Evolutionary conservation across 805 yeast species (phyloP).

Genomic region (Myxozyma udenii): DNA sequence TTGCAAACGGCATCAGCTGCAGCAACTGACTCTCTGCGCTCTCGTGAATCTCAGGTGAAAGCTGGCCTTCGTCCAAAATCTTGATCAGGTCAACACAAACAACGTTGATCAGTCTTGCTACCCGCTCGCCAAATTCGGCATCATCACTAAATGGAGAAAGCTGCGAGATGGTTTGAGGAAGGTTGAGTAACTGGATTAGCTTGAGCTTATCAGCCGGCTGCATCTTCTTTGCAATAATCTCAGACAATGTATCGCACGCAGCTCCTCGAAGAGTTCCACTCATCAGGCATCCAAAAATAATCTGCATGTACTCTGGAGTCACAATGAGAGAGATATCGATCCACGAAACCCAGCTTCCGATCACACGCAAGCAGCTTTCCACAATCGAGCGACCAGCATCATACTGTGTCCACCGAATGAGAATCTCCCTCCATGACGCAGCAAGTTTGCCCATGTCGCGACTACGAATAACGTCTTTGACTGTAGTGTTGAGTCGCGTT

Average conservation of each 20-base stretch:
- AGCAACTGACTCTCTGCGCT: conserved; percentile 40
- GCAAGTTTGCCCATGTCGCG: conserved; percentile 69
- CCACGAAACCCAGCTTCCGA: conserved; percentile 92
- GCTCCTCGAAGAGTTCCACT: conserved; percentile 46
- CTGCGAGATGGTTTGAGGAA: conserved; percentile 53
- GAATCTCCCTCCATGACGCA: conserved; percentile 61
- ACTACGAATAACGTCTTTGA: conserved; percentile 80
- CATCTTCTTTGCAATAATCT: conserved; percentile 75
- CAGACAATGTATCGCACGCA: conserved; percentile 56
- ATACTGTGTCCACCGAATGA: conserved; percentile 40
- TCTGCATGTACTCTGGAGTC: conserved; percentile 53
- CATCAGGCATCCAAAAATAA: conserved; percentile 59
- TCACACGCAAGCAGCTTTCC: conserved; percentile 56
- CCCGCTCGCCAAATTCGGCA: conserved; percentile 67
- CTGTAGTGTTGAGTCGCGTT: conserved; percentile 58
- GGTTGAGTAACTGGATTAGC: conserved; percentile 63
- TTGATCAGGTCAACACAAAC: conserved; percentile 74
- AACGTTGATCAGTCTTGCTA: conserved; percentile 69
- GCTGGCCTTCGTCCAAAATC: conserved; percentile 52
- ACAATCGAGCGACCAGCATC: conserved; percentile 47
- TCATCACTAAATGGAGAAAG: conserved; percentile 41
- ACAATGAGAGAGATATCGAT: conserved; percentile 76
- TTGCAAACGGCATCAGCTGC: conserved; percentile 66
- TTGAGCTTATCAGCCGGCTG: conserved; percentile 66
- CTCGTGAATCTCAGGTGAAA: conserved; percentile 22